Base-by-base conservation (phyloP, 768 basidiomycete species). In the Leccinum subgranulosum region DNA sequence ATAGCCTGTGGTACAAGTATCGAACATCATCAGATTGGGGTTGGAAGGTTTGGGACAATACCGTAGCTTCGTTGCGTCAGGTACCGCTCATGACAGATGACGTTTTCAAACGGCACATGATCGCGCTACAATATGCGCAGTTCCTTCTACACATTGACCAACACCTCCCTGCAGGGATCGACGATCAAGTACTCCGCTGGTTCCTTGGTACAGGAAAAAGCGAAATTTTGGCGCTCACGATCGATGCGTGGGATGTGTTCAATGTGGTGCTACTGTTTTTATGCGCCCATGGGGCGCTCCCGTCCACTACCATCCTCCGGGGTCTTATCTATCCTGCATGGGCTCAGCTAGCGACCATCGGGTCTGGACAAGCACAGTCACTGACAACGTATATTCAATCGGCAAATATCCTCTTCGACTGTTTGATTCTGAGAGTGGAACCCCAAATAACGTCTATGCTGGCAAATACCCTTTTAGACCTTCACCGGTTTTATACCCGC, bases 11-110 rank as follows among this genome's bases (percentile, higher is more conserved):
- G 91, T 88, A 89, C 71, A 88, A 89, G 66, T 92, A 92, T 63
- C 84, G 87, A 45, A 83, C 82, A 15, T 82, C 88, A 0, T 65
- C 72, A 14, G 82, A 90, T 63, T 92, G 90, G 89, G 89, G 82
- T 2, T 87, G 84, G 84, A 87, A 86, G 63, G 87, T 88, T 19
- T 92, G 90, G 90, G 89, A 92, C 67, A 92, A 89, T 64, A 84
- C 86, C 1, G 78, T 93, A 46, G 83, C 87, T 6, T 86, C 85
- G 52, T 75, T 93, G 46, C 87, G 85, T 45, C 86, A 88, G 67
- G 77, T 89, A 46, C 83, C 86, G 6, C 70, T 72, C 46, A 81
- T 87, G 76, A 78, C 78, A 15, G 63, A 76, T 4, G 84, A 85
- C 55, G 56, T 68, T 7, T 67, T 71, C 53, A 77, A 73, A 25